These are phyloP conservation scores for Mycena chlorophos DNA, from an alignment of 768 basidiomycete genomes.

Conservation along the genomic window DNA sequence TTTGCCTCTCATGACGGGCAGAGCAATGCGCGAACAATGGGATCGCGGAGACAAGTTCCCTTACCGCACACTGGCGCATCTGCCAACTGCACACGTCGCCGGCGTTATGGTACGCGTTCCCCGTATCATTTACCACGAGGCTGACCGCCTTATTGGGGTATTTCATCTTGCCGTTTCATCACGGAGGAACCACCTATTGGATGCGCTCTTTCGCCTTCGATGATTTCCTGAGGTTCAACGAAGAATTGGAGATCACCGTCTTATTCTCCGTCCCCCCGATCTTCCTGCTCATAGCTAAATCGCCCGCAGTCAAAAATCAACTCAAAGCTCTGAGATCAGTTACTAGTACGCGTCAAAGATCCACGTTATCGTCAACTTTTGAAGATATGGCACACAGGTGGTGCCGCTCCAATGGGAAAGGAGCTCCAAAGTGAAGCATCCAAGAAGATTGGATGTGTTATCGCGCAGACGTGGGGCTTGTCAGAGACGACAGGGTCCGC, in stretches of 20 bases:
- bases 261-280: slow-evolving; percentile 17
- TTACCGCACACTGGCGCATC: slow-evolving; percentile 15
- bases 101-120: slow-evolving; percentile 5
- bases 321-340: slow-evolving; percentile 4
- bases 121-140: background rate
- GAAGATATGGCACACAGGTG: background rate
- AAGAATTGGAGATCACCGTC: slow-evolving; percentile 3
- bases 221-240: slow-evolving; percentile 15
- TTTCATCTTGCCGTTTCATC: slow-evolving; percentile 11
- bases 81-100: slow-evolving; percentile 14
- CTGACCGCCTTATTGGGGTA: background rate
- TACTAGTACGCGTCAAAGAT: background rate
- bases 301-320: slow-evolving; percentile 13
- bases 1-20: background rate
- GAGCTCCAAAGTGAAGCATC: slow-evolving; percentile 10
- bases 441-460: slow-evolving; percentile 11
- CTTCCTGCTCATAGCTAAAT: slow-evolving; percentile 13
- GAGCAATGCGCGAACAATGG: slow-evolving; percentile 7
- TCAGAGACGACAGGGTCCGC: slow-evolving; percentile 12
- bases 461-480: slow-evolving; percentile 18
- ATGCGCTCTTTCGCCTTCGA: slow-evolving; percentile 17
- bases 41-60: slow-evolving; percentile 2
- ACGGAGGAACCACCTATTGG: slow-evolving; percentile 13
- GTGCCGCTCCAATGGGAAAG: slow-evolving; percentile 17
- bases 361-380: background rate